phyloP scores from a whole-genome alignment of 129 eudicot species.

The Flaveria brownii region DNA sequence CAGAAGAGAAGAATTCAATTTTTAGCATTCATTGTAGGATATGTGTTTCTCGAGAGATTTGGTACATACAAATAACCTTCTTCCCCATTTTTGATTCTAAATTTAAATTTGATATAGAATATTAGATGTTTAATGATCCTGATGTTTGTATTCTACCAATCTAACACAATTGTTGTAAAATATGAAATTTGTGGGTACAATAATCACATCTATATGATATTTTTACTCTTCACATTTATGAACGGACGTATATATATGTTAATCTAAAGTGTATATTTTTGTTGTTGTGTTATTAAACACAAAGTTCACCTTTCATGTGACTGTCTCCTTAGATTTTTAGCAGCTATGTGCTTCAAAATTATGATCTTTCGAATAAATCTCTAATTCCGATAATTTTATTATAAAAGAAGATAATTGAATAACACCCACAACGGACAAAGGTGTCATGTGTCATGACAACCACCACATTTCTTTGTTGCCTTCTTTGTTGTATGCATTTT shows the following conservation, averaged over 20 bases:
- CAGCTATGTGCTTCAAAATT: background rate
- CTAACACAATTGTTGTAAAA: background rate
- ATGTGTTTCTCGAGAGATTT: constrained; percentile 52
- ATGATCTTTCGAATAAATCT: background rate
- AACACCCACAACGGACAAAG: background rate
- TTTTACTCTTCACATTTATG: no score
- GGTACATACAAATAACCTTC: constrained; percentile 45
- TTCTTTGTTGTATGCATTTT: background rate
- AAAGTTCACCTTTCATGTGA: no score
- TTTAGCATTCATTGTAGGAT: constrained; percentile 46
- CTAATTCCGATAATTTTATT: background rate
- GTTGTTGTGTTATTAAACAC: no score
- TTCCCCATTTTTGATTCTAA: background rate
- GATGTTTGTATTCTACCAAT: constrained; percentile 2
- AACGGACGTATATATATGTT: no score
- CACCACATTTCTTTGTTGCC: background rate
- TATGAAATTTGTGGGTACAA: background rate
- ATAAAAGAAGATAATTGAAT: background rate
- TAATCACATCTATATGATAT: no score
- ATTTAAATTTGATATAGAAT: background rate
- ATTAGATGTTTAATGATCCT: background rate
- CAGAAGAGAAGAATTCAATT: constrained; percentile 55
- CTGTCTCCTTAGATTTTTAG: background rate
- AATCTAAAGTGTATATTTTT: no score
- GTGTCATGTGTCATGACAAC: background rate